phyloP scores from a whole-genome alignment of 2,329 filamentous ascomycete genomes.

The Fusarium metavorans region DNA sequence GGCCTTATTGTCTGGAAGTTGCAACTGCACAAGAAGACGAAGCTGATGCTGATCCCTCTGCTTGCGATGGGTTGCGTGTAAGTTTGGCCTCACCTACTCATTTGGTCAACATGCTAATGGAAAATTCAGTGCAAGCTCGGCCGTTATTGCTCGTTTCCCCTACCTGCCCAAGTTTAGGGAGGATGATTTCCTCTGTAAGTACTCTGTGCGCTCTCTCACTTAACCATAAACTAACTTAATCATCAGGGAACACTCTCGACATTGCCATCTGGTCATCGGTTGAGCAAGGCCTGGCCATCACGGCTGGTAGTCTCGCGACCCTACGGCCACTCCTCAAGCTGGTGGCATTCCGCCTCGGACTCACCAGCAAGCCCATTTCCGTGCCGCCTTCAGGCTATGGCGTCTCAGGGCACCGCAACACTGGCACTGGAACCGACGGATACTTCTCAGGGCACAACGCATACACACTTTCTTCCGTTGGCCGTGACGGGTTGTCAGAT shows the following conservation, averaged over 20 bases:
- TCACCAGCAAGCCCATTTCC: conserved; percentile 31
- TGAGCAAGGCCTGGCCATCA: conserved; percentile 59
- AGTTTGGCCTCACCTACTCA: conserved; percentile 1
- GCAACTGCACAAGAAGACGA: conserved; percentile 62
- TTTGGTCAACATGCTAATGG: background rate
- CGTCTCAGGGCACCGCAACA: background rate
- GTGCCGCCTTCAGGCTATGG: conserved; percentile 24
- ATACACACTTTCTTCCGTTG: conserved; percentile 28
- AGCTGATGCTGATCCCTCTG: conserved; percentile 61
- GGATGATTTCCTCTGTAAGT: conserved; percentile 55
- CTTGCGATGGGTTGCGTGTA: conserved; percentile 66
- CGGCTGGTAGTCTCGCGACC: conserved; percentile 57
- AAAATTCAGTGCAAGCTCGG: conserved; percentile 51
- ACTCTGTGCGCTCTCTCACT: rapidly evolving
- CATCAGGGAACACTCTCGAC: conserved; percentile 49
- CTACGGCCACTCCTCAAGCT: conserved; percentile 54
- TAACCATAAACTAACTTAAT: background rate
- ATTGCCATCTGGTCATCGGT: conserved; percentile 60
- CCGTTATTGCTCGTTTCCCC: conserved; percentile 53
- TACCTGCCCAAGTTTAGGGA: conserved; percentile 49
- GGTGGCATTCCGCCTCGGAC: conserved; percentile 16
- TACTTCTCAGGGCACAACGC: conserved; percentile 13
- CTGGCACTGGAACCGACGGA: conserved; percentile 34
- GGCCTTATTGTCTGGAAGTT: conserved; percentile 64
- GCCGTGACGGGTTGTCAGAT: background rate